These are phyloP conservation scores for Candida ficus DNA, from an alignment of 805 yeast species.

Conservation along the genomic window DNA sequence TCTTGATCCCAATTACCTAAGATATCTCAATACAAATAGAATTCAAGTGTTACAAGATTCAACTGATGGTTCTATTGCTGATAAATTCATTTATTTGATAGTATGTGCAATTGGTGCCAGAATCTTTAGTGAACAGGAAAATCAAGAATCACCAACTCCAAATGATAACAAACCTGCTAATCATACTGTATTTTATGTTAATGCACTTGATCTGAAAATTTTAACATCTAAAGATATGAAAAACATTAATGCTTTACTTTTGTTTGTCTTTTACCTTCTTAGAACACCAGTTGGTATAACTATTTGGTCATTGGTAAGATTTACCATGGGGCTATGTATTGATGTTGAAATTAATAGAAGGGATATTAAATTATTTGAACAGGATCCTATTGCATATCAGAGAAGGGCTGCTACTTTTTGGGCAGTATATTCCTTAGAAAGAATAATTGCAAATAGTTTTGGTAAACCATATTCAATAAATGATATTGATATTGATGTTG, in stretches of 20 bases:
- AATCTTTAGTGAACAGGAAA: constrained; percentile 1
- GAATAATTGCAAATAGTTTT: constrained; percentile 3
- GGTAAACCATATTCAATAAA: constrained; percentile 3
- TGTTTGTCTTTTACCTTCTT: background rate
- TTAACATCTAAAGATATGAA: background rate
- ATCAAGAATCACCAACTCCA: background rate
- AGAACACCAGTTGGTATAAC: background rate
- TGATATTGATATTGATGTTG: constrained; percentile 5
- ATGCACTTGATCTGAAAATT: background rate
- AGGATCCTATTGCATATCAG: constrained; percentile 1
- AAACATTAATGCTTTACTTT: background rate
- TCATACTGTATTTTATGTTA: background rate
- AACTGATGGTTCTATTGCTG: background rate
- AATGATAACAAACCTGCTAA: background rate
- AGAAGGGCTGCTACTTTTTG: constrained; percentile 1
- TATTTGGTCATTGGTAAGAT: constrained; percentile 1
- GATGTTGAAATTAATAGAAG: constrained; percentile 4
- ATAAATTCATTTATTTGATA: constrained; percentile 3
- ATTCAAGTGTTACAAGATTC: background rate
- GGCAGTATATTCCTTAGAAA: constrained; percentile 3
- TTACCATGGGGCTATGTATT: constrained; percentile 1
- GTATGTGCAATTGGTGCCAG: constrained; percentile 4
- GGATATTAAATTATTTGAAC: constrained; percentile 1
- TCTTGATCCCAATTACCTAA: background rate
- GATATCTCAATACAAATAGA: background rate